phyloP scores from a whole-genome alignment of 768 basidiomycete species.

The Suillus bovinus region DNA sequence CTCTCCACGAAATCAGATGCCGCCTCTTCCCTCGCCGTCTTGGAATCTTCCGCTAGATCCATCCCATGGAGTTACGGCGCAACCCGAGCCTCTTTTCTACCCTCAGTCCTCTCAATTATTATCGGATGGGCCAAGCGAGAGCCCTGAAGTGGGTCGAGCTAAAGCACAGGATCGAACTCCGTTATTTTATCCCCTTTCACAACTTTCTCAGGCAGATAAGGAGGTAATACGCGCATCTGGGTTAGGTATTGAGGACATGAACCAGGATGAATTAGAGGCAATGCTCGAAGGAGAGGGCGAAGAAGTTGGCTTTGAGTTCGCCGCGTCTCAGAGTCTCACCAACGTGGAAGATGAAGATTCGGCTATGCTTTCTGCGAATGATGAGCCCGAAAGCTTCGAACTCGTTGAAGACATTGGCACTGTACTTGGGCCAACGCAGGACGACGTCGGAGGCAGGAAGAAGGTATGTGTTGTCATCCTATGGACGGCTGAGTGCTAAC shows the following conservation, averaged over 20 bases:
- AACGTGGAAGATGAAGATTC: slow-evolving; percentile 8
- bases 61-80: slow-evolving; percentile 6
- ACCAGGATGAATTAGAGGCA: slow-evolving; percentile 56
- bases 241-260: slow-evolving; percentile 68
- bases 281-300: slow-evolving; percentile 37
- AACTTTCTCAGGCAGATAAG: slow-evolving; percentile 56
- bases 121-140: slow-evolving; percentile 8
- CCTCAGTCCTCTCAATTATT: slow-evolving; percentile 24
- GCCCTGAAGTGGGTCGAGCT: slow-evolving; percentile 3
- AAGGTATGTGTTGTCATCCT: slow-evolving; percentile 22
- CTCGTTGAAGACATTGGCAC: slow-evolving; percentile 27
- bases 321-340: slow-evolving; percentile 1
- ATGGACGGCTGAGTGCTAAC: background rate
- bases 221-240: slow-evolving; percentile 59
- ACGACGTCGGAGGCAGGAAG: slow-evolving; percentile 18
- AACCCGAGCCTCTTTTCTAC: slow-evolving; percentile 24
- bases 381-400: slow-evolving; percentile 26
- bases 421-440: slow-evolving; percentile 35
- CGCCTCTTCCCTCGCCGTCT: background rate
- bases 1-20: slow-evolving; percentile 9
- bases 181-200: slow-evolving; percentile 54
- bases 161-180: slow-evolving; percentile 20
- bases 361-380: background rate
- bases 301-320: slow-evolving; percentile 30
- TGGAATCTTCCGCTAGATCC: slow-evolving; percentile 1